Percentiles rank a stretch among this genome's conserved stretches.
phyloP scores from a whole-genome alignment of 176 grass and related monocot species.

The Saccharum officinarum region DNA sequence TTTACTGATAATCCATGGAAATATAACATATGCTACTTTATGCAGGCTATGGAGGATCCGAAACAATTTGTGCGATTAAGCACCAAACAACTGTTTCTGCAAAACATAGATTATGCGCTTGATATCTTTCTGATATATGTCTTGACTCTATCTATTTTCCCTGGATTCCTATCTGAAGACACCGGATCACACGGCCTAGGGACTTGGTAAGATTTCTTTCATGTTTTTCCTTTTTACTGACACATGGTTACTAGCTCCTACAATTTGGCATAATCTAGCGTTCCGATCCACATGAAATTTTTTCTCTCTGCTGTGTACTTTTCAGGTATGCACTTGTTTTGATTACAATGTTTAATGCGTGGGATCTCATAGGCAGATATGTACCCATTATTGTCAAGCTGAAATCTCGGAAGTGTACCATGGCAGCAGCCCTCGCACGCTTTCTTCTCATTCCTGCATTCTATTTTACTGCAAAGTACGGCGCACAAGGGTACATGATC shows the following conservation, averaged over 20 bases:
- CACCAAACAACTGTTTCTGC: slow-evolving; percentile 30
- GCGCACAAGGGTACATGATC: slow-evolving; percentile 46
- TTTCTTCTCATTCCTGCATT: slow-evolving; percentile 45
- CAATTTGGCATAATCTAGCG: background rate
- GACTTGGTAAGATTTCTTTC: slow-evolving; percentile 29
- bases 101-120: slow-evolving; percentile 39
- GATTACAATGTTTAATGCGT: background rate
- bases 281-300: background rate
- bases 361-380: slow-evolving; percentile 53
- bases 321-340: slow-evolving; percentile 5
- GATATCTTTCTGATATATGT: slow-evolving; percentile 45
- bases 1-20: background rate
- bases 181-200: slow-evolving; percentile 43
- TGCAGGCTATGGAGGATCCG: background rate
- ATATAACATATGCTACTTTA: background rate
- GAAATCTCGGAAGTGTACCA: slow-evolving; percentile 34
- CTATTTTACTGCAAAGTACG: slow-evolving; percentile 44
- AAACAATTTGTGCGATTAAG: slow-evolving; percentile 28
- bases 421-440: background rate
- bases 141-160: slow-evolving; percentile 51
- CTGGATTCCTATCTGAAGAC: slow-evolving; percentile 52
- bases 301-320: background rate
- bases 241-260: background rate
- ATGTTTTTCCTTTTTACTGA: background rate
- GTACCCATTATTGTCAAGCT: slow-evolving; percentile 25